phyloP scores from a whole-genome alignment of 148 eudicot genomes.

The Persicaria tinctoria region DNA sequence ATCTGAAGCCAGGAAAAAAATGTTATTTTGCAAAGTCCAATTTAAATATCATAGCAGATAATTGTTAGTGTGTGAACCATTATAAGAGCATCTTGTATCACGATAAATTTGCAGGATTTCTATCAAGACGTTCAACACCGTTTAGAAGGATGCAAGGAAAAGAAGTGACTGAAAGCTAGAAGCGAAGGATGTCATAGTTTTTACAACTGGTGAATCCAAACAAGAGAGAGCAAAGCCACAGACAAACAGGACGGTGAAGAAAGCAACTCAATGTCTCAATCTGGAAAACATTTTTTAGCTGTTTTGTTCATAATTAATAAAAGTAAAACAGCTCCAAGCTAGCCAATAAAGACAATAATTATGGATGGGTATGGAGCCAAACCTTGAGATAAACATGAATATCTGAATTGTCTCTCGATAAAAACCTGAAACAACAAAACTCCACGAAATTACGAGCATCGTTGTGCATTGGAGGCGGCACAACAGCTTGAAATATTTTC shows the following conservation, averaged over 20 bases:
- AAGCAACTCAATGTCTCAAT: too few relatives aligned
- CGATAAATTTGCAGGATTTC: too few relatives aligned
- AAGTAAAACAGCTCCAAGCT: background rate
- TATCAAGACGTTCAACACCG: background rate
- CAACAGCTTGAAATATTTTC: slow-evolving; percentile 69
- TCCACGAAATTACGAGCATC: slow-evolving; percentile 82
- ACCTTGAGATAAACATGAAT: slow-evolving; percentile 84
- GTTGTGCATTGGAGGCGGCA: slow-evolving; percentile 50
- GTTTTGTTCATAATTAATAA: background rate
- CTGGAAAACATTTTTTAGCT: background rate
- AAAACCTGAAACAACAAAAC: slow-evolving; percentile 88
- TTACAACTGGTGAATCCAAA: background rate
- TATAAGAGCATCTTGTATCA: too few relatives aligned
- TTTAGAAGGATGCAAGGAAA: background rate
- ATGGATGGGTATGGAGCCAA: slow-evolving; percentile 11
- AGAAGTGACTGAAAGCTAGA: background rate
- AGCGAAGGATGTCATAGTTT: background rate
- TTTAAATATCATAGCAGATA: background rate
- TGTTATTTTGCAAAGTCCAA: background rate
- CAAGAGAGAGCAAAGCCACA: background rate
- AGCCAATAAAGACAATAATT: background rate
- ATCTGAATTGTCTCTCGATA: slow-evolving; percentile 73
- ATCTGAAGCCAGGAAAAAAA: background rate
- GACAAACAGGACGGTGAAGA: background rate
- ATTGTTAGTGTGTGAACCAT: background rate